These are phyloP conservation scores for Diplotaxis tenuifolia DNA, from an alignment of 345 rosid genomes.

Conservation along the genomic window DNA sequence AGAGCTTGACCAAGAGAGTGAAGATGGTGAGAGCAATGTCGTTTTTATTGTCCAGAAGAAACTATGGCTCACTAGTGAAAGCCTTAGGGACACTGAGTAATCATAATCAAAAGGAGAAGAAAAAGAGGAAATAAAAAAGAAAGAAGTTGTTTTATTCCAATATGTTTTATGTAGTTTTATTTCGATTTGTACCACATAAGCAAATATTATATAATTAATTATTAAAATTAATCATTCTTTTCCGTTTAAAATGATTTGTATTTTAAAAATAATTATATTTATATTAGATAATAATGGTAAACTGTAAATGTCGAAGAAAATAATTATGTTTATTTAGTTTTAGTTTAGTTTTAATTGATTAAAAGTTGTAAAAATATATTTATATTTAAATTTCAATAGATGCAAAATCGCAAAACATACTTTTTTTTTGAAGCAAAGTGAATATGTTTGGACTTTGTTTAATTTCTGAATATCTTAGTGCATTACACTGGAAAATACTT, in stretches of 20 bases:
- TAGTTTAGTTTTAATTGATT: too few relatives aligned
- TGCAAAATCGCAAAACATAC: too few relatives aligned
- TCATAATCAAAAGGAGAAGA: background rate
- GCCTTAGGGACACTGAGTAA: slow-evolving; percentile 61
- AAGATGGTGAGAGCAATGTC: slow-evolving; percentile 34
- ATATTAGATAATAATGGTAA: too few relatives aligned
- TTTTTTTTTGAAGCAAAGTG: too few relatives aligned
- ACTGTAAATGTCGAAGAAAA: too few relatives aligned
- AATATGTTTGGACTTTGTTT: too few relatives aligned
- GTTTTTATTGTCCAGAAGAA: slow-evolving; percentile 73
- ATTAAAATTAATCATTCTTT: slow-evolving; percentile 19
- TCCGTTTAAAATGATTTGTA: too few relatives aligned
- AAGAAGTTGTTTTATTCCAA: slow-evolving; percentile 25
- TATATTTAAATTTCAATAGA: too few relatives aligned
- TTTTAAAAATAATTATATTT: too few relatives aligned
- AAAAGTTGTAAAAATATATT: too few relatives aligned
- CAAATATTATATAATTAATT: slow-evolving; percentile 20
- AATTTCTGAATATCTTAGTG: background rate
- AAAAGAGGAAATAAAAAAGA: slow-evolving; percentile 3
- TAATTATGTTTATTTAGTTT: too few relatives aligned
- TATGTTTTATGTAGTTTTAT: slow-evolving; percentile 21
- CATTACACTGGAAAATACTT: background rate
- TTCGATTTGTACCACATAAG: slow-evolving; percentile 27
- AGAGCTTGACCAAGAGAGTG: slow-evolving; percentile 52
- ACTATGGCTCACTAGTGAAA: slow-evolving; percentile 80